Evolutionary conservation across 805 yeast species (phyloP).

Genomic region (Zygosaccharomyces gambellarensis): DNA sequence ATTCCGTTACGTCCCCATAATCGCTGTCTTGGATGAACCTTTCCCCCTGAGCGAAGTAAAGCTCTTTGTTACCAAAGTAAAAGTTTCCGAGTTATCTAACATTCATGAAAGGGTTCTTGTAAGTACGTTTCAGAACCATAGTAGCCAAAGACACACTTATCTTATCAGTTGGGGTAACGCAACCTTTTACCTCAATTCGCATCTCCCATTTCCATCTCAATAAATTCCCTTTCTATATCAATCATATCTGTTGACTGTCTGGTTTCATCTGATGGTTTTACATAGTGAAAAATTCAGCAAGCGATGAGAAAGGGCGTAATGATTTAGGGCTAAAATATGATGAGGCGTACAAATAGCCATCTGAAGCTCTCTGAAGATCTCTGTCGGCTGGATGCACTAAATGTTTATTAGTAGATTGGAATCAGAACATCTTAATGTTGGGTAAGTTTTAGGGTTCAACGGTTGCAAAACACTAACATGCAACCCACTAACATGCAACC

Average conservation of each 20-base stretch:
- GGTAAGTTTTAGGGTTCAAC: too few species aligned
- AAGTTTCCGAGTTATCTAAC: constrained; percentile 27
- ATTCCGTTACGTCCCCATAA: constrained; percentile 28
- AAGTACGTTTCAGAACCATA: constrained; percentile 17
- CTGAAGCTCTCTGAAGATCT: neutral
- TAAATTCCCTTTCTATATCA: neutral
- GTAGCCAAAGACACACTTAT: constrained; percentile 21
- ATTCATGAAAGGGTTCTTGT: constrained; percentile 31
- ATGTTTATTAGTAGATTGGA: too few species aligned
- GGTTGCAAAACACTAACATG: too few species aligned
- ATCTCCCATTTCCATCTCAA: neutral
- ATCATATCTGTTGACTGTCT: neutral
- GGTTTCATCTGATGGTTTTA: neutral
- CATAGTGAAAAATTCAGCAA: neutral
- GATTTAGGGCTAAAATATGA: neutral
- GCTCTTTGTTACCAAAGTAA: constrained; percentile 32
- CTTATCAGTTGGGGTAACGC: neutral
- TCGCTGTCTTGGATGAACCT: constrained; percentile 30
- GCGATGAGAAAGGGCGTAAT: neutral
- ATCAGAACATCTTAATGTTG: too few species aligned
- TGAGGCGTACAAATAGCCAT: neutral
- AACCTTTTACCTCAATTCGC: neutral
- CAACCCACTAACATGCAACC: too few species aligned
- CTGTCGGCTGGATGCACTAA: too few species aligned
- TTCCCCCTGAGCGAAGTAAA: constrained; percentile 24